Percentiles rank a stretch among this genome's conserved stretches.
These are phyloP conservation scores for Plectosphaerella cucumerina DNA, from an alignment of 2,329 filamentous ascomycete species.

Conservation along the genomic window DNA sequence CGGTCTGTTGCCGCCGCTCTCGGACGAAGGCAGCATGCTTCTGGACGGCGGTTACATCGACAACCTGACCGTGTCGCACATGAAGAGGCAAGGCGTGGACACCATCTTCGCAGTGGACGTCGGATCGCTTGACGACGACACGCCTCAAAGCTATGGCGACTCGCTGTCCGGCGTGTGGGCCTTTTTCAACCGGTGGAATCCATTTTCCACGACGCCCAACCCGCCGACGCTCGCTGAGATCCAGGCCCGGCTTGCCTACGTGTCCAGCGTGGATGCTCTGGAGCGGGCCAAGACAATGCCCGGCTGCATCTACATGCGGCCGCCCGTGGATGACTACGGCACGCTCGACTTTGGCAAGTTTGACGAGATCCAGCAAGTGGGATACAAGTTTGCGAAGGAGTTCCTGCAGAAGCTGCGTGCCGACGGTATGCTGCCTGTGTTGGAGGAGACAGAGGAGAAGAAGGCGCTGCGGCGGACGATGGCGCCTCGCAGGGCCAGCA, in stretches of 20 bases:
- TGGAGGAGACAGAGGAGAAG: slow-evolving; percentile 72
- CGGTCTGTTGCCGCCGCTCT: slow-evolving; percentile 86
- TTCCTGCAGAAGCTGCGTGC: slow-evolving; percentile 74
- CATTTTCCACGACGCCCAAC: slow-evolving; percentile 82
- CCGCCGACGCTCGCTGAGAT: slow-evolving; percentile 95
- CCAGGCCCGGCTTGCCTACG: slow-evolving; percentile 89
- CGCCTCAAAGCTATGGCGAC: slow-evolving; percentile 89
- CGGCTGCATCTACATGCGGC: slow-evolving; percentile 94
- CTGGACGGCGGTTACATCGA: slow-evolving; percentile 96
- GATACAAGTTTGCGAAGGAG: slow-evolving; percentile 79
- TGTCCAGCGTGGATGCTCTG: slow-evolving; percentile 88
- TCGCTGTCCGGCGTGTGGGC: slow-evolving; percentile 94
- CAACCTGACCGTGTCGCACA: slow-evolving; percentile 93
- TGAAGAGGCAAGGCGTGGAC: slow-evolving; percentile 91
- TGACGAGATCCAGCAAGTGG: slow-evolving; percentile 90
- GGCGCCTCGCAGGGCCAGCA: slow-evolving; percentile 75
- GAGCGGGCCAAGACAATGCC: slow-evolving; percentile 88
- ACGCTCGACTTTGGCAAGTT: slow-evolving; percentile 97
- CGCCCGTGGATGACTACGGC: slow-evolving; percentile 88
- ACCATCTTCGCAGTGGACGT: slow-evolving; percentile 96
- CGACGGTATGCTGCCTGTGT: slow-evolving; percentile 67
- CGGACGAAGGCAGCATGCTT: slow-evolving; percentile 95
- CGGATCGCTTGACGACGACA: slow-evolving; percentile 85
- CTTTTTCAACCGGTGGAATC: slow-evolving; percentile 93
- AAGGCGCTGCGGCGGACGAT: slow-evolving; percentile 72